These are phyloP conservation scores for Trifolium dubium DNA, from an alignment of 306 rosid genomes.

Conservation along the genomic window DNA sequence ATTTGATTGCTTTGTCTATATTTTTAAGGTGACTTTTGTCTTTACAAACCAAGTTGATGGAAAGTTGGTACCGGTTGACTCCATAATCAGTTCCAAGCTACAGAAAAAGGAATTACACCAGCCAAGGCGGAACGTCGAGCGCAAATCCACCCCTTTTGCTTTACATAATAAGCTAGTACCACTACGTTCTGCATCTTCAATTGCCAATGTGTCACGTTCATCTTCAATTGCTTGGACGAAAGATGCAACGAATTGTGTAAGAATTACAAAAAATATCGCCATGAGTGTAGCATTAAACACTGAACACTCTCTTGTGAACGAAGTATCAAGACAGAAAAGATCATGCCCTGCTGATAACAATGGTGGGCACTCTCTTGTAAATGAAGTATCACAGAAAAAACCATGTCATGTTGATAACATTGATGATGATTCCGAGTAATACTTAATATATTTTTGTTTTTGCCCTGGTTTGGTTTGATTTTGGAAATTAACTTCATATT, in stretches of 20 bases:
- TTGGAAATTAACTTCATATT: not conserved
- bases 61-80: conserved; percentile 75
- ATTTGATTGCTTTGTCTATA: conserved; percentile 16
- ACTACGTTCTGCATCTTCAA: conserved; percentile 45
- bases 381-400: conserved; percentile 13
- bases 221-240: conserved; percentile 45
- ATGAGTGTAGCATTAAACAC: conserved; percentile 44
- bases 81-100: conserved; percentile 52
- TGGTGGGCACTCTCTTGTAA: not conserved
- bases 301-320: conserved; percentile 51
- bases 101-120: conserved; percentile 53
- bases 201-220: conserved; percentile 44
- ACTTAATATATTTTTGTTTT: conserved; percentile 16
- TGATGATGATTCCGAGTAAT: conserved; percentile 52
- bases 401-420: conserved; percentile 12
- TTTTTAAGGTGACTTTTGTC: conserved; percentile 79
- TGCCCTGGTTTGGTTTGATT: conserved; percentile 24
- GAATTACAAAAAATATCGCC: conserved; percentile 44
- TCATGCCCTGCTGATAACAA: conserved; percentile 45
- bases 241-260: conserved; percentile 44
- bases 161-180: conserved; percentile 48
- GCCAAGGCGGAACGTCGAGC: conserved; percentile 46
- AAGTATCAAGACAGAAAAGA: conserved; percentile 72
- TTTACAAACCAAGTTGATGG: conserved; percentile 95
- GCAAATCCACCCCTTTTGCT: conserved; percentile 48